Base-by-base conservation (phyloP, 2,329 filamentous ascomycete genomes). In the Colletotrichum sp. region DNA sequence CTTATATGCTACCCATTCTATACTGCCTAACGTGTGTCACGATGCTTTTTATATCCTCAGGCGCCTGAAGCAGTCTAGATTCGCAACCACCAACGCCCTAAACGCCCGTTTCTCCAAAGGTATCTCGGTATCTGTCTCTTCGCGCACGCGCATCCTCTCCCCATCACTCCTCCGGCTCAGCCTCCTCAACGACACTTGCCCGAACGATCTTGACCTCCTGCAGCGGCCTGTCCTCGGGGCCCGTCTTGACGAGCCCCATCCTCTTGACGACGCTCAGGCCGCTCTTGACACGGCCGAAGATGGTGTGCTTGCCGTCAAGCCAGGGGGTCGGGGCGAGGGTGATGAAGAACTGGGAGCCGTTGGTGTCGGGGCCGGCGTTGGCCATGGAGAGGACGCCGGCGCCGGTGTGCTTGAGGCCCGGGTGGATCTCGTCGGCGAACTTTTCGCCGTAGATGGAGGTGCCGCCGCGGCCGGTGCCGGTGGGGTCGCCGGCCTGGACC, bases 371-470 rank as follows among this genome's bases (percentile, higher is more conserved):
- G 0, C 97, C 97, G 18, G 93, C 93, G 86, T 99, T 99, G 76
- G 97, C 97, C 97, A 99, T 99, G 86, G 93, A 96, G 80, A 99
- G 87, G n/a, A 99, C 90, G 2, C 96, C 96, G 6, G 96, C 96
- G 49, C 96, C 96, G 0, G 96, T 98, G 87, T 99, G 97, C 83
- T 96, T 97, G 71, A 99, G 88, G 6, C 88, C 87, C 3, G 92
- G 86, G 63, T 90, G 88, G 80, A 99, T 96, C 89, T 99, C 97
- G 87, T 99, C 97, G 77, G 94, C 95, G 84, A 99, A 99, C 83
- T 95, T 96, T 67, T 96, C 95, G 81, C 96, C 97, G 86, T 95
- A 99, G 87, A 98, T 98, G 77, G 93, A 96, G 74, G 89, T 89
- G 74, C 97, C 97, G 80, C 97, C 97, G 75, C 96, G 93, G 69